Evolutionary conservation across 2,329 filamentous ascomycete genomes (phyloP), one percentile per base, ranked within the genome.

Genomic region (Passalora sequoiae): DNA sequence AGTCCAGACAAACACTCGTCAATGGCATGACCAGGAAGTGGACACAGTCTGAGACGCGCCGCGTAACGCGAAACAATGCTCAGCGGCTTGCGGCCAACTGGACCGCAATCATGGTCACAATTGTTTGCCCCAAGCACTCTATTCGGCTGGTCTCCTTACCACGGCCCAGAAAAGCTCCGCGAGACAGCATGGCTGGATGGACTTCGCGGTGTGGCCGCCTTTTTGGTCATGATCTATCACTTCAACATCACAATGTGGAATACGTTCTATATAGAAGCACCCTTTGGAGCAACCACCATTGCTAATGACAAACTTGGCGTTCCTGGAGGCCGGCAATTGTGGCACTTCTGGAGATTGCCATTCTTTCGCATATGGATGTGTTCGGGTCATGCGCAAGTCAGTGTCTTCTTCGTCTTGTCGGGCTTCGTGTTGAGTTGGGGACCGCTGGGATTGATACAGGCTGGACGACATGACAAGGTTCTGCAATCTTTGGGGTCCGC

Each of bases 191-290:
- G 48, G 47, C 50, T 53, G 19, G 50, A 55, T 29, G 50, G 50
- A 10, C 47, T 55, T 13, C 47, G 50, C 12, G 52, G 52, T 15
- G 28, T 55, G 6, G 50, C 48, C 1, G 50, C 50, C 4, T 52
- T 53, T 35, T 33, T 50, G 10, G 47, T 53, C 31, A 45, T 53
- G 38, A 47, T 44, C 21, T 46, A 46, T 16, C 50, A 55, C 31
- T 50, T 47, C 39, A 41, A 43, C 25, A 43, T 50, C 20, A 27
- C 38, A 8, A 44, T 47, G 32, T 40, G 38, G 29, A 41, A 38
- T 10, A 31, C 38, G 9, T 41, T 43, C 15, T 43, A 27, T 19
- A 32, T 43, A 9, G 45, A 46, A 30, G 44, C 43, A 5, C 46
- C 40, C 7, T 49, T 27, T 16, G 49, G 49, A 10, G 30, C 35